phyloP scores from a whole-genome alignment of 2,329 filamentous ascomycete species.

The Paracorniculantispora psalliotae region DNA sequence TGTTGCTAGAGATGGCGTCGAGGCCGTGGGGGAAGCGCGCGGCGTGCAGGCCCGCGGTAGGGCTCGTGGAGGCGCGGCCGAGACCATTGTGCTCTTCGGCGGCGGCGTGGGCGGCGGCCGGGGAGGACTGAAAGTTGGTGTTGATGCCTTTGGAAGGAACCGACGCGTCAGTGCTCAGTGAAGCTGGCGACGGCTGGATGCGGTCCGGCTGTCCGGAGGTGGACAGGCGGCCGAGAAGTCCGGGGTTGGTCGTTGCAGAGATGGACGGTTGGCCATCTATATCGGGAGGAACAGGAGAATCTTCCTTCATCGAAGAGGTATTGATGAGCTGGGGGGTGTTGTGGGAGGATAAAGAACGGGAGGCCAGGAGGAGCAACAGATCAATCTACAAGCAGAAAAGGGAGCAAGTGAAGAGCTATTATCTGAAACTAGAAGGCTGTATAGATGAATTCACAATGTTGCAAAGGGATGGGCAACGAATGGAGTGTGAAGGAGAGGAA shows the following conservation, averaged over 20 bases:
- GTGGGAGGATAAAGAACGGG: neutral
- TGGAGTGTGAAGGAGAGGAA: neutral
- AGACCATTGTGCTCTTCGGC: slow-evolving; percentile 13
- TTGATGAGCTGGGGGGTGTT: neutral
- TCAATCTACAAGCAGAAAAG: slow-evolving; percentile 5
- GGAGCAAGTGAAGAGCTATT: neutral
- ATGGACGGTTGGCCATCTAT: slow-evolving; percentile 52
- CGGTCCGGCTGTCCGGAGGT: slow-evolving; percentile 28
- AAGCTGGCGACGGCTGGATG: slow-evolving; percentile 29
- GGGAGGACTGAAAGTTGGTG: slow-evolving; percentile 16
- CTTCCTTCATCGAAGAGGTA: slow-evolving; percentile 58
- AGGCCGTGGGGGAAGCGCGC: slow-evolving; percentile 18
- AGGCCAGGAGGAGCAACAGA: neutral
- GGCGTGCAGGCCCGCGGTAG: slow-evolving; percentile 16
- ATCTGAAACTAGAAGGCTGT: neutral
- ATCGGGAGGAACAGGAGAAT: slow-evolving; percentile 47
- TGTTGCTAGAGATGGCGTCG: slow-evolving; percentile 19
- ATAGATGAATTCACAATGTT: neutral
- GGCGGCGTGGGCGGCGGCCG: slow-evolving; percentile 10
- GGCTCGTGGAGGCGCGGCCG: slow-evolving; percentile 18
- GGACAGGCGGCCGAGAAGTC: slow-evolving; percentile 33
- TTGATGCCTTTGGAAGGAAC: slow-evolving; percentile 25
- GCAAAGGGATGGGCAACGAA: neutral
- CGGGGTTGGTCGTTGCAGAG: slow-evolving; percentile 49
- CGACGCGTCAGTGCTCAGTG: slow-evolving; percentile 21